Percentiles rank a stretch among this genome's conserved stretches.
phyloP scores from a whole-genome alignment of 2,329 filamentous ascomycete species.

The Clarireedia homoeocarpa region DNA sequence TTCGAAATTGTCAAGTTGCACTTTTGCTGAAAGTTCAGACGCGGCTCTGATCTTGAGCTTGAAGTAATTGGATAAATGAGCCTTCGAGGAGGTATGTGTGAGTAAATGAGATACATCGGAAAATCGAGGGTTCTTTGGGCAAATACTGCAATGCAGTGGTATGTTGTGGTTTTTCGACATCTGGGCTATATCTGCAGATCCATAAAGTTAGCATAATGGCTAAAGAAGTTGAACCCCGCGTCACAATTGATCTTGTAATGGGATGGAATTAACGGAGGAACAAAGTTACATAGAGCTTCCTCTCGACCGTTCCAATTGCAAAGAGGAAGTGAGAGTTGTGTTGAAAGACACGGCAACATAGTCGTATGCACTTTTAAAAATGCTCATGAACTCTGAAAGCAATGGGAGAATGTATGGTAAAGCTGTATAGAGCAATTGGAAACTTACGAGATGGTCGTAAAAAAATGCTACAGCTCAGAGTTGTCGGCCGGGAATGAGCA shows the following conservation, averaged over 20 bases:
- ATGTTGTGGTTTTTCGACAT: constrained; percentile 35
- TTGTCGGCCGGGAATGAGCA: constrained; percentile 21
- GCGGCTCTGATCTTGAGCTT: constrained; percentile 68
- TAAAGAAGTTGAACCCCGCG: neutral
- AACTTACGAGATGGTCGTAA: neutral
- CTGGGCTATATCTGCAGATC: constrained; percentile 6
- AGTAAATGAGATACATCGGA: constrained; percentile 88
- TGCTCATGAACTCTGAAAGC: neutral
- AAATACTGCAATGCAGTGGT: constrained; percentile 74
- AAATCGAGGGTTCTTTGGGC: constrained; percentile 70
- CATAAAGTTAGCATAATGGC: constrained; percentile 4
- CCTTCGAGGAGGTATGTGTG: constrained; percentile 87
- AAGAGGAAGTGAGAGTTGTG: neutral
- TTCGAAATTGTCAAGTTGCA: constrained; percentile 61
- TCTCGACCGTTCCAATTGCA: neutral
- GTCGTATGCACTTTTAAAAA: no score
- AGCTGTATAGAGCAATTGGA: neutral
- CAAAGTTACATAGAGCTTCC: no score
- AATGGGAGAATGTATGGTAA: neutral
- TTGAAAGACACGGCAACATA: no score
- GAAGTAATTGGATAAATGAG: constrained; percentile 80
- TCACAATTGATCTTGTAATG: neutral
- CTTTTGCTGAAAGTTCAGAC: constrained; percentile 56
- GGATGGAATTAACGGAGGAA: neutral
- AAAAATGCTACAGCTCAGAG: constrained; percentile 3